These are phyloP conservation scores for Neotropicomus parvogracilis DNA, from an alignment of 1,284 basidiomycete genomes.

Conservation along the genomic window DNA sequence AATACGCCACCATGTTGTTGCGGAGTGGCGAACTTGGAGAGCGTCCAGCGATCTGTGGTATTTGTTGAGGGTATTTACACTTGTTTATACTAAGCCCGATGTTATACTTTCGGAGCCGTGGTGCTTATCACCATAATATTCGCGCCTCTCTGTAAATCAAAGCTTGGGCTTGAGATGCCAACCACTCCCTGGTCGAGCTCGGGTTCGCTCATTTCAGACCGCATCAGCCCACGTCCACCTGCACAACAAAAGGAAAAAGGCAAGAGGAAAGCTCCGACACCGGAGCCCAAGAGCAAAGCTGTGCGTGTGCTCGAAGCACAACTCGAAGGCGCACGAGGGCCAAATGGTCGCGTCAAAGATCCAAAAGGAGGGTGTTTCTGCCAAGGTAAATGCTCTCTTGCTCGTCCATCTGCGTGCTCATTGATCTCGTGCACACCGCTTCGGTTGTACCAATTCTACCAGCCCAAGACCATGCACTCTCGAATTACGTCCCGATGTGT, in stretches of 20 bases:
- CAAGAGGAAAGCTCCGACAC: slow-evolving; percentile 31
- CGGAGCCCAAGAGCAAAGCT: slow-evolving; percentile 42
- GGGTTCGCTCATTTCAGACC: slow-evolving; percentile 43
- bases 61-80: too few species aligned
- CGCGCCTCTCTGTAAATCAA: too few species aligned
- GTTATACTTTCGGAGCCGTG: too few species aligned
- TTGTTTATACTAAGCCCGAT: too few species aligned
- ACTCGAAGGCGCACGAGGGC: slow-evolving; percentile 34
- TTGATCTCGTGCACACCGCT: not conserved
- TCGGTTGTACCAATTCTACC: not conserved
- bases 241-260: slow-evolving; percentile 30
- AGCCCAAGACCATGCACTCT: slow-evolving; percentile 59
- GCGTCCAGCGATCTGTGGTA: too few species aligned
- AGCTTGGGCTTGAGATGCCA: slow-evolving; percentile 8
- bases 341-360: slow-evolving; percentile 41
- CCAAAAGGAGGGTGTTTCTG: slow-evolving; percentile 66
- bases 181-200: slow-evolving; percentile 21
- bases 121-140: too few species aligned
- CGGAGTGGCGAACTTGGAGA: too few species aligned
- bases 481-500: slow-evolving; percentile 55
- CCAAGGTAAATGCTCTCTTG: slow-evolving; percentile 41
- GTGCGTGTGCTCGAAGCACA: slow-evolving; percentile 43
- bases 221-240: slow-evolving; percentile 34
- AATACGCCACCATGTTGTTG: too few species aligned
- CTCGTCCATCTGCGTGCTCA: not conserved